These are phyloP conservation scores for Kwoniella pini DNA, from an alignment of 768 basidiomycete species.

Conservation along the genomic window DNA sequence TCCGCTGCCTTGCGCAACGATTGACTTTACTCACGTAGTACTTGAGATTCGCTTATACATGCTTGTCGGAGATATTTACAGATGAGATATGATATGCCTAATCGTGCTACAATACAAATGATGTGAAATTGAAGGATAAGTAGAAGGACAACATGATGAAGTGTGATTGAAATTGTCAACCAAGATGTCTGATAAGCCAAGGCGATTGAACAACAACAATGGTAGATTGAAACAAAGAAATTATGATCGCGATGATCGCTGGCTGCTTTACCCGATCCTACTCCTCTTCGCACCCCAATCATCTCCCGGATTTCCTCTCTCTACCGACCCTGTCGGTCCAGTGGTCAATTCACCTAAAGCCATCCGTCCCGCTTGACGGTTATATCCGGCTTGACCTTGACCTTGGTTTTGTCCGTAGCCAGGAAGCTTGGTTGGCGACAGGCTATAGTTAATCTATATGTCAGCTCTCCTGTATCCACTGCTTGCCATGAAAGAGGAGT, in stretches of 20 bases:
- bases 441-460: constrained; percentile 8
- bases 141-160: constrained; percentile 4
- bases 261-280: constrained; percentile 12
- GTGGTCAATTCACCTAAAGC: constrained; percentile 35
- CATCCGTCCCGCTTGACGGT: constrained; percentile 14
- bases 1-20: too few species aligned
- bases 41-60: too few species aligned
- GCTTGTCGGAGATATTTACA: neutral
- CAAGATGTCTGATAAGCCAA: too few species aligned
- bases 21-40: too few species aligned
- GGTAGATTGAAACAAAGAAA: too few species aligned
- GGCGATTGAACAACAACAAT: too few species aligned
- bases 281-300: constrained; percentile 26
- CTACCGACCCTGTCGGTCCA: too few species aligned
- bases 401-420: neutral
- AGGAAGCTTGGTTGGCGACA: constrained; percentile 30
- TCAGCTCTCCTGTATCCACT: neutral
- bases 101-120: too few species aligned
- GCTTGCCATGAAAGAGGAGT: neutral
- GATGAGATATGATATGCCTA: neutral
- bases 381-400: neutral
- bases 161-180: too few species aligned
- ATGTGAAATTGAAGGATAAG: neutral
- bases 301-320: neutral
- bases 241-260: too few species aligned